Base-by-base conservation (phyloP, 176 grass and related monocot genomes). In the Areca catechu region DNA sequence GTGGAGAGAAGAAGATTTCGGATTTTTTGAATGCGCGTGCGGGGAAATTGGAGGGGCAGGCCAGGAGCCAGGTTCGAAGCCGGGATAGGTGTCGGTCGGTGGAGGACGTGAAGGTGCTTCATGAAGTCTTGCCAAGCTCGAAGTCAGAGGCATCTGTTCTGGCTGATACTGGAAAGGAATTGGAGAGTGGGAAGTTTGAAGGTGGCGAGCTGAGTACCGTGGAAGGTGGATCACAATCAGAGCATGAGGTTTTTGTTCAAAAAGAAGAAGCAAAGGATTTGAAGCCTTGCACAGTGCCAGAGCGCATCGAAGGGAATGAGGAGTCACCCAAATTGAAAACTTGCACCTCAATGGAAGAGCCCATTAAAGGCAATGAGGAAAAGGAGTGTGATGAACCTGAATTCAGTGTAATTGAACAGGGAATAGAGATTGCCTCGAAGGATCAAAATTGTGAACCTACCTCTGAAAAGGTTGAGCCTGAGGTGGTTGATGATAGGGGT, bases 31-130 rank as follows among this genome's bases (percentile, higher is more conserved):
- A 70, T 12, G 29, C 50, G 29, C 77, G 76, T 53, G 74, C 49
- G 0, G 67, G 66, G 12, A 65, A 37, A 23, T 61, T 85, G 19
- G 75, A 75, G 53, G 77, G 72, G 0, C 69, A 55, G 50, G 68
- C 74, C 0, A 79, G 79, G 50, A 53, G 48, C 4, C 85, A 62
- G 0, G 10, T 57, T 20, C 82, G 84, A 70, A 74, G 51, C 58
- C 55, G 72, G 30, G 81, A 82, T 30, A 2, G 74, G 18, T 61
- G 56, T 52, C 60, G 56, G 18, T 57, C 74, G 12, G 59, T 83
- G 50, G 74, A 83, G 29, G 80, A 83, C 18, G 93, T 92, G 16
- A 98, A 80, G 77, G 81, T 98, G 53, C 64, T 92, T 25, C 93
- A 92, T 47, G 93, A 92, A 53, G 72, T 98, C 15, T 63, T 91